A percentile compares a stretch with the other conserved stretches of the same genome.
Evolutionary conservation across 495 filamentous ascomycete genomes (phyloP).

Genomic region (Neurospora sp.): DNA sequence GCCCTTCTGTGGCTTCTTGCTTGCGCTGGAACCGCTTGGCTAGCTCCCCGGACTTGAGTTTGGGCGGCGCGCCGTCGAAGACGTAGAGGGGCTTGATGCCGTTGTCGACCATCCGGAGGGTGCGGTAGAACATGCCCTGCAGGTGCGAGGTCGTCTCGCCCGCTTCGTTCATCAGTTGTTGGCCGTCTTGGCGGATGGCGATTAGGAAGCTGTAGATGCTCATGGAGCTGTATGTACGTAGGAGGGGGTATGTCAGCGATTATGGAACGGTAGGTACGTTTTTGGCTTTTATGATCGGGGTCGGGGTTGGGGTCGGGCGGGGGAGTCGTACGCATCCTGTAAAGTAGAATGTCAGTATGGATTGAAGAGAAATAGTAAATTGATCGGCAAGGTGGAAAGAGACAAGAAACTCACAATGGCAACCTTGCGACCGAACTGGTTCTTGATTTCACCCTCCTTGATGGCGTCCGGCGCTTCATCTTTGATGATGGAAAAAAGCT

Average conservation of each 20-base stretch:
- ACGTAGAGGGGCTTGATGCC: constrained; percentile 98
- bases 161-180: constrained; percentile 86
- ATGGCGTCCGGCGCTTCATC: constrained; percentile 90
- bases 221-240: constrained; percentile 61
- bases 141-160: constrained; percentile 96
- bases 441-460: constrained; percentile 95
- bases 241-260: constrained; percentile 14
- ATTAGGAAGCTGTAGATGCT: constrained; percentile 98
- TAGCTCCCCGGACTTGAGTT: constrained; percentile 91
- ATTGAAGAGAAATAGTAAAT: constrained; percentile 10
- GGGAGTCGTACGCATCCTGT: constrained; percentile 71
- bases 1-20: constrained; percentile 72
- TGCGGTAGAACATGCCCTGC: constrained; percentile 99
- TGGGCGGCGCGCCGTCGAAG: constrained; percentile 93
- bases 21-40: constrained; percentile 91
- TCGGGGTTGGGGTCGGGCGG: neutral
- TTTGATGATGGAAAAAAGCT: constrained; percentile 76
- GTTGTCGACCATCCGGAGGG: constrained; percentile 94
- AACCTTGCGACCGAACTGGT: constrained; percentile 94
- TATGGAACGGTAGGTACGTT: neutral
- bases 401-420: constrained; percentile 62
- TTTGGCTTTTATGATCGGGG: neutral
- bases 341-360: neutral
- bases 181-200: constrained; percentile 89
- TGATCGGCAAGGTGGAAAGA: neutral